phyloP scores from a whole-genome alignment of 129 eudicot species.

The Chrysanthemum seticuspe region DNA sequence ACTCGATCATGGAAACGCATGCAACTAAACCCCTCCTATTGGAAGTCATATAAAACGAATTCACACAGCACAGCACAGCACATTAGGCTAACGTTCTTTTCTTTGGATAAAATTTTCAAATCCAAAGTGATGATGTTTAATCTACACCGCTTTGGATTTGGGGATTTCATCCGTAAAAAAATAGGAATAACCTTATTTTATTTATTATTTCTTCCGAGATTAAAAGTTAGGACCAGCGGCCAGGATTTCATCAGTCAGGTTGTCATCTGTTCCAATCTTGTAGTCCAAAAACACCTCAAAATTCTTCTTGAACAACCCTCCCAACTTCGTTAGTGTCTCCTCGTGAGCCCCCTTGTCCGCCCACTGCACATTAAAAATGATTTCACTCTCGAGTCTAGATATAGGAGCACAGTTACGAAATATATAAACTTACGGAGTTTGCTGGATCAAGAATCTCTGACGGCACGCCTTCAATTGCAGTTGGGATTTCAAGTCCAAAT shows the following conservation, averaged over 20 bases:
- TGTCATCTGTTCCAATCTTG: conserved; percentile 80
- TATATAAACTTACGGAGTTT: conserved; percentile 61
- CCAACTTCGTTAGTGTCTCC: no score
- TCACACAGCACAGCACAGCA: background rate
- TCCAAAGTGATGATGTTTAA: background rate
- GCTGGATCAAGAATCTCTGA: conserved; percentile 81
- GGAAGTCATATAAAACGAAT: background rate
- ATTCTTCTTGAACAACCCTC: conserved; percentile 40
- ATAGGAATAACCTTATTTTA: background rate
- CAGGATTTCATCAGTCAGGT: conserved; percentile 72
- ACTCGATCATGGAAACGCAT: no score
- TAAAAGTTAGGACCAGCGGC: conserved; percentile 88
- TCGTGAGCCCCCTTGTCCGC: no score
- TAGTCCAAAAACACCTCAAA: conserved; percentile 19
- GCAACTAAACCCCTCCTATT: background rate
- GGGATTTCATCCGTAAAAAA: background rate
- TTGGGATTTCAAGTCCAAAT: conserved; percentile 91
- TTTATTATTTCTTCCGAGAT: background rate
- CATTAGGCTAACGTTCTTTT: background rate
- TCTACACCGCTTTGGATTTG: background rate
- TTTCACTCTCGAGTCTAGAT: conserved; percentile 64
- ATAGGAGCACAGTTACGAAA: background rate
- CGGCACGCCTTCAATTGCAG: conserved; percentile 84
- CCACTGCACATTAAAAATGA: conserved; percentile 63
- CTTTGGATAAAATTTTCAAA: background rate